Evolutionary conservation across 2,329 filamentous ascomycete genomes (phyloP), one percentile per base, ranked within the genome.

Genomic region (Fragosphaeria purpurea): DNA sequence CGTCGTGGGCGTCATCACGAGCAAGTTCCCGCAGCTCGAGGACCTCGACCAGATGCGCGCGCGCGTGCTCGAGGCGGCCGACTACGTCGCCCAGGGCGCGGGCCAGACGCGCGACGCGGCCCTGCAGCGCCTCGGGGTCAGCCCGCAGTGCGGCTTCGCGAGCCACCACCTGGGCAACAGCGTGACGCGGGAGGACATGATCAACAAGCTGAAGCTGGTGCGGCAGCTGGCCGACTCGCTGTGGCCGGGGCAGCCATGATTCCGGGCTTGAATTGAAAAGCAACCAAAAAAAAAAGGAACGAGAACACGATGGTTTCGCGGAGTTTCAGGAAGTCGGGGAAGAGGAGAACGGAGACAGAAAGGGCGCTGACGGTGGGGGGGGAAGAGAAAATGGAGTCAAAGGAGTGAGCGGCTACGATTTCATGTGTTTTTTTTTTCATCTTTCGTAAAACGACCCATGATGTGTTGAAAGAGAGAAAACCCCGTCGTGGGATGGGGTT

Each of bases 111-210:
- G 75, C n/a, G 74, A 83, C 58, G 74, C 86, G 60, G 82, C 80
- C 1, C 67, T 88, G 48, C 69, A 79, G 61, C 75, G 79, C 56
- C 70, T 88, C 32, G 80, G 81, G 43, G 78, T 86, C 33, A 84
- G 79, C 61, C 82, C 83, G 4, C 82, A 86, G 68, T 85, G 81
- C 61, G 82, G 81, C 1, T 84, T 85, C 62, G 84, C 84, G 4
- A 85, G 80, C 58, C 82, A 86, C 59, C 75, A 79, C 12, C 73
- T 82, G 55, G 84, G 82, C 1, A 85, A 88, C 60, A 72, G 76
- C 39, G 74, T 87, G 59, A 78, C 76, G 2, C 75, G 76, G 59
- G 75, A 83, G 38, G 83, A 81, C 58, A 87, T 87, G 83, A 74
- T 80, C 65, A 77, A 74, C 59, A 88, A 87, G 70, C 65, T 88